A percentile compares a stretch with the other conserved stretches of the same genome.
phyloP scores from a whole-genome alignment of 768 basidiomycete genomes.

The Sporobolomyces phaffii region DNA sequence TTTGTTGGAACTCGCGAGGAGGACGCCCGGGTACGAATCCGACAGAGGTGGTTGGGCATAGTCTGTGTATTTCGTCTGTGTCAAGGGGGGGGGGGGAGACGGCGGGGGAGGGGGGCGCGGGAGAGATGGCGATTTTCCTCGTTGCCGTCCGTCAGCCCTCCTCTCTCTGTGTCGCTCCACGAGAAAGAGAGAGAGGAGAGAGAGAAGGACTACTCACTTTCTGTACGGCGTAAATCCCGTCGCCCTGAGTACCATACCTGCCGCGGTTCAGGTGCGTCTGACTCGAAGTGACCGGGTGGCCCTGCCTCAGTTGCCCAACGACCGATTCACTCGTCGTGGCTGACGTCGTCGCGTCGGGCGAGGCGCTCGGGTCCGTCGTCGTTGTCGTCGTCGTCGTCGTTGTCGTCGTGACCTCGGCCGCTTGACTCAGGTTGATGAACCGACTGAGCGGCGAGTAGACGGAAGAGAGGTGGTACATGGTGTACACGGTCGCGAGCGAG shows the following conservation, averaged over 20 bases:
- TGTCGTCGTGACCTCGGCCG: slow-evolving; percentile 66
- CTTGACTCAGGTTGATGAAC: slow-evolving; percentile 76
- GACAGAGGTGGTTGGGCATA: slow-evolving; percentile 96
- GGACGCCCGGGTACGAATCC: slow-evolving; percentile 84
- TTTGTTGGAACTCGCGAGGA: slow-evolving; percentile 82
- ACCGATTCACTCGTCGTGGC: too few relatives aligned
- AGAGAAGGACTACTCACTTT: slow-evolving; percentile 61
- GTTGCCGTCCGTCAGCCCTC: too few relatives aligned
- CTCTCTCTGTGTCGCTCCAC: too few relatives aligned
- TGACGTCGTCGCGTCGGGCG: too few relatives aligned
- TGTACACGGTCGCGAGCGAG: slow-evolving; percentile 64
- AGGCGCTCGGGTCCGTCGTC: too few relatives aligned
- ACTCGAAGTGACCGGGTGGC: slow-evolving; percentile 79
- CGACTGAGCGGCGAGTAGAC: slow-evolving; percentile 67
- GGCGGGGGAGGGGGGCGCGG: too few relatives aligned
- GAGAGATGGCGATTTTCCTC: too few relatives aligned
- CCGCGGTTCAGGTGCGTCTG: slow-evolving; percentile 83
- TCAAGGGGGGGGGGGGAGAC: too few relatives aligned
- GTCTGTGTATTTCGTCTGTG: slow-evolving; percentile 10
- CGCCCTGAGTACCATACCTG: slow-evolving; percentile 87
- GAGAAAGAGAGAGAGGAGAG: too few relatives aligned
- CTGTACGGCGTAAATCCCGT: slow-evolving; percentile 88
- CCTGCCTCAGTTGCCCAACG: slow-evolving; percentile 64
- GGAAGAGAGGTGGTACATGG: slow-evolving; percentile 71
- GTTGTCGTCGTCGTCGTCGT: too few relatives aligned